Evolutionary conservation across 148 eudicot species (phyloP).

Genomic region (Cornus kousa): DNA sequence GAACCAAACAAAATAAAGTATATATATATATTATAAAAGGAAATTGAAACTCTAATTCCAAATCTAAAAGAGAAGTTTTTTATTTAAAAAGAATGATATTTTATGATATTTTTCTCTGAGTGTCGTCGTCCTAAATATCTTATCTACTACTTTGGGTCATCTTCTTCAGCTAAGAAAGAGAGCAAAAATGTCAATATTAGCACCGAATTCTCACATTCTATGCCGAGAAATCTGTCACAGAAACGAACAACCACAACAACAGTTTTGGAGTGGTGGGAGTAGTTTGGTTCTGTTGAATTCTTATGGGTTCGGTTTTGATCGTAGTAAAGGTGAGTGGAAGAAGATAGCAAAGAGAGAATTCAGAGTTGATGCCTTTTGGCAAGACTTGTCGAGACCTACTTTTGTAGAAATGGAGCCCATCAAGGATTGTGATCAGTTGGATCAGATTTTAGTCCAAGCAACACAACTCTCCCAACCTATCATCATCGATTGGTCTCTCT

Average conservation of each 20-base stretch:
- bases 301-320: conserved; percentile 31
- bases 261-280: conserved; percentile 21
- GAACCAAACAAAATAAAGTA: not conserved
- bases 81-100: not conserved
- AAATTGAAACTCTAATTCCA: not conserved
- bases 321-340: conserved; percentile 27
- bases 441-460: conserved; percentile 50
- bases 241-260: conserved; percentile 19
- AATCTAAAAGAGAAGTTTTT: not conserved
- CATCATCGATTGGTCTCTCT: conserved; percentile 68
- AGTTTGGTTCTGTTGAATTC: conserved; percentile 17
- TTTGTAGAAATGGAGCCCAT: conserved; percentile 61
- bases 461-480: conserved; percentile 53
- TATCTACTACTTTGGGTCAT: conserved; percentile 10
- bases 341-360: conserved; percentile 35
- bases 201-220: conserved; percentile 45
- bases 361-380: conserved; percentile 49
- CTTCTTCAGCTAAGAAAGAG: not conserved
- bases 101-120: not conserved
- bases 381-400: conserved; percentile 46
- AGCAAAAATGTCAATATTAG: conserved; percentile 36
- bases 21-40: not conserved
- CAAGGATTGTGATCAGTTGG: conserved; percentile 58
- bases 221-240: conserved; percentile 34
- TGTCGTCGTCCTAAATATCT: conserved; percentile 21